A percentile compares a stretch with the other conserved stretches of the same genome.
Evolutionary conservation across 2,329 filamentous ascomycete genomes (phyloP).

Genomic region (Dryadomyces quercivorus): DNA sequence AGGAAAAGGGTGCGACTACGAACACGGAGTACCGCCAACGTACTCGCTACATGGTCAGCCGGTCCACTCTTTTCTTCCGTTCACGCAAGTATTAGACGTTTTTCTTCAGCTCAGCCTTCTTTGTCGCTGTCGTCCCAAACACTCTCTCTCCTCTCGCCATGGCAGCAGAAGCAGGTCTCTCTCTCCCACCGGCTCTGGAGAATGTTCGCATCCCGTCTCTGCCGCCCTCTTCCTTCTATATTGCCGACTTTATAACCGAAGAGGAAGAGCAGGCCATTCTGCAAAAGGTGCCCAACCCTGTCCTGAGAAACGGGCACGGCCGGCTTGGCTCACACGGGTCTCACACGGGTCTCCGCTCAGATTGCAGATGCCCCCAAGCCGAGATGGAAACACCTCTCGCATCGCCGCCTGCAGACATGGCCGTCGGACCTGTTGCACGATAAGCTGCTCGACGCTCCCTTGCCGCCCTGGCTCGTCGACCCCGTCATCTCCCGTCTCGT

Average conservation of each 20-base stretch:
- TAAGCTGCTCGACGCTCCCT: slow-evolving; percentile 58
- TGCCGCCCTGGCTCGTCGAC: slow-evolving; percentile 63
- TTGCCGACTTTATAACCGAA: slow-evolving; percentile 68
- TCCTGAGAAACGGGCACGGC: neutral
- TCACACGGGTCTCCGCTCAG: slow-evolving; percentile 18
- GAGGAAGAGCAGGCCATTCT: slow-evolving; percentile 63
- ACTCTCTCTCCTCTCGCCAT: neutral
- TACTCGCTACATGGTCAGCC: neutral
- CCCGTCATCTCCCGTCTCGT: slow-evolving; percentile 54
- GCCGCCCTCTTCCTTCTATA: slow-evolving; percentile 64
- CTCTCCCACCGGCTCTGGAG: slow-evolving; percentile 36
- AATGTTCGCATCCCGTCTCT: slow-evolving; percentile 39
- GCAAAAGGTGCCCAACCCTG: slow-evolving; percentile 39
- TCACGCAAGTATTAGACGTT: neutral
- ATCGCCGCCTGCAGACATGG: slow-evolving; percentile 82
- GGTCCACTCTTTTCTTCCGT: neutral
- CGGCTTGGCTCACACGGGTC: neutral
- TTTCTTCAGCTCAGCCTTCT: neutral
- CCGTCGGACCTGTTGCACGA: slow-evolving; percentile 73
- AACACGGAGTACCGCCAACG: neutral
- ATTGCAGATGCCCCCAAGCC: slow-evolving; percentile 55
- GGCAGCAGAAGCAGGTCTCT: neutral
- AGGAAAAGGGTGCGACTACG: no score
- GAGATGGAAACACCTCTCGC: slow-evolving; percentile 78
- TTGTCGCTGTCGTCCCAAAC: neutral